phyloP scores from a whole-genome alignment of 306 rosid genomes.

The Dalbergia oliveri region DNA sequence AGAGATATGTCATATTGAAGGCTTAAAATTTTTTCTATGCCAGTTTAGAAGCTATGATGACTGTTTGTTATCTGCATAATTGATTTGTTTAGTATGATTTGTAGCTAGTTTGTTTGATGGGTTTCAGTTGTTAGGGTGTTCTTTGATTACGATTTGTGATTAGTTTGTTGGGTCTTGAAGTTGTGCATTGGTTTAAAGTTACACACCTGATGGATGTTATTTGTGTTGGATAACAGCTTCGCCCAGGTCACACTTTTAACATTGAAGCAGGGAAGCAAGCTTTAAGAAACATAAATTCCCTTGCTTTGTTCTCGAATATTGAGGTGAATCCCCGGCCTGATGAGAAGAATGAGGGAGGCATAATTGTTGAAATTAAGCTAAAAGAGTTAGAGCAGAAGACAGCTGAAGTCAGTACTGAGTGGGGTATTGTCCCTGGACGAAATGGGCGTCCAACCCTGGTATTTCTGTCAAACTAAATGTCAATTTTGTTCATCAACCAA shows the following conservation, averaged over 20 bases:
- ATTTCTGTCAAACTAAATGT: constrained; percentile 31
- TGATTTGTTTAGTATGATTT: constrained; percentile 15
- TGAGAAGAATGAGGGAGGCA: constrained; percentile 93
- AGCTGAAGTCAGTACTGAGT: constrained; percentile 93
- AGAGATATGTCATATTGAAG: not conserved
- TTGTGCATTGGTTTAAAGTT: constrained; percentile 14
- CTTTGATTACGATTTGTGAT: constrained; percentile 22
- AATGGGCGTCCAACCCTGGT: constrained; percentile 96
- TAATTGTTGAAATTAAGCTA: constrained; percentile 90
- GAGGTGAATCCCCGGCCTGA: constrained; percentile 98
- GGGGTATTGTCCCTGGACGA: constrained; percentile 98
- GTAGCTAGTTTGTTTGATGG: not conserved
- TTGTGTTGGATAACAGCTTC: constrained; percentile 68
- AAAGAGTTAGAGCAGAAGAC: constrained; percentile 94
- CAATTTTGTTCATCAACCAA: not conserved
- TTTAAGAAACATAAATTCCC: constrained; percentile 85
- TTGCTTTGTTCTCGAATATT: constrained; percentile 90
- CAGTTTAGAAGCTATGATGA: too few species aligned
- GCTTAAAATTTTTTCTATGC: not conserved
- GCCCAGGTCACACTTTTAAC: constrained; percentile 80
- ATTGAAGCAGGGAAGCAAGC: constrained; percentile 99
- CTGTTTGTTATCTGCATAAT: not conserved
- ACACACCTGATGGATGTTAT: constrained; percentile 49
- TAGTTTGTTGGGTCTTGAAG: constrained; percentile 21
- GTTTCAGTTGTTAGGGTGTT: constrained; percentile 5